Evolutionary conservation across 805 yeast species (phyloP), one percentile per base, ranked within the genome.

Genomic region (Starmerella potacharoeniae): DNA sequence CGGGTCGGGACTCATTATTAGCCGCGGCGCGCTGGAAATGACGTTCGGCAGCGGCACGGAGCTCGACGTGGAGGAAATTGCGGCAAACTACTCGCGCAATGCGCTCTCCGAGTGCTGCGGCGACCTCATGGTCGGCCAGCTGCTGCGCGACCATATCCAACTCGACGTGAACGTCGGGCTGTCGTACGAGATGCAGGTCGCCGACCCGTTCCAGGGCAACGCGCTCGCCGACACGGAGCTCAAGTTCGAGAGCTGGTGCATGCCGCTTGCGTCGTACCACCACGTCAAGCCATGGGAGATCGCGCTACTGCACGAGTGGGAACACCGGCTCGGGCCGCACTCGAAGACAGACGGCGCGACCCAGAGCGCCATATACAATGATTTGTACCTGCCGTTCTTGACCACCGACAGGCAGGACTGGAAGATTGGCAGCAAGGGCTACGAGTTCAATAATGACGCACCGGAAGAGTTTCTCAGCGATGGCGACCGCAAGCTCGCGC

Each of bases 1-100:
- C 22, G 74, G 73, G 4, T 57, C 67, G 0, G 73, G 71, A n/a
- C 65, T 68, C 5, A 64, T 68, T 5, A 56, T 70, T 28, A 67
- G 71, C 9, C 59, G 60, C 5, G 68, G 64, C 2, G 65, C 71
- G 5, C 58, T 69, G 59, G 59, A 61, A 13, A 48, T 43, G 10
- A 14, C 39, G 16, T 60, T 65, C 22, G 60, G 69, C n/a, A 17
- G 10, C 30, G 13, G 16, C 6, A 10, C 49, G 33, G 67, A 28
- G 53, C 47, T 30, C 29, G 41, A 42, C 33, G 13, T 48, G 9
- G 53, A 47, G 6, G 9, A 56, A 2, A 28, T 58, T 13, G 39
- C 31, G 5, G 60, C 59, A 10, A 53, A 59, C 45, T 66, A 58
- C 39, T 66, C 66, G 11, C 58, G 57, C 4, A 49, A 47, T 14